phyloP scores from a whole-genome alignment of 441 rosid genomes.

The Rhodomyrtus psidioides region DNA sequence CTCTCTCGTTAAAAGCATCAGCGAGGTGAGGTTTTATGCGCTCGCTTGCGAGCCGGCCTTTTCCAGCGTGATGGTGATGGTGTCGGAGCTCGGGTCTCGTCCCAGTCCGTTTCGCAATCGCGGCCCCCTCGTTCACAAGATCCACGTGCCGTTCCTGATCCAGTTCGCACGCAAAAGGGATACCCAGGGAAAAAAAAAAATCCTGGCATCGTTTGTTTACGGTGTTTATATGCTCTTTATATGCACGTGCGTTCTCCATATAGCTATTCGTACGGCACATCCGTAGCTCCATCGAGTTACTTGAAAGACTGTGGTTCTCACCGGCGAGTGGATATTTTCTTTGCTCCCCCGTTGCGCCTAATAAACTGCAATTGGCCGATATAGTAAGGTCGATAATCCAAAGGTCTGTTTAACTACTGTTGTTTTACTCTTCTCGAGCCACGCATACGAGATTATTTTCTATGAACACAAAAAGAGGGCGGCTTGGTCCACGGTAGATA shows the following conservation, averaged over 20 bases:
- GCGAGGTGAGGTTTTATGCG: background rate
- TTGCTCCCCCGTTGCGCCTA: background rate
- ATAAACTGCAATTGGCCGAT: background rate
- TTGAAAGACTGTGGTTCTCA: background rate
- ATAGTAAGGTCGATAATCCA: background rate
- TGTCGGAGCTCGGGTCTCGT: background rate
- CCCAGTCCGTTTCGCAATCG: background rate
- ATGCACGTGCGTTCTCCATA: no score
- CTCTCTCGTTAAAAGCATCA: background rate
- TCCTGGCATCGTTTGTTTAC: no score
- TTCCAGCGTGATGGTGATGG: no score
- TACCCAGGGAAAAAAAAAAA: background rate
- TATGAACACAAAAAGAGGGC: background rate
- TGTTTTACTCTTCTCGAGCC: conserved; percentile 6
- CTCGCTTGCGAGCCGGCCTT: background rate
- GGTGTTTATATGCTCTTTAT: background rate
- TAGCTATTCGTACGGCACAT: background rate
- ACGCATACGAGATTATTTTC: background rate
- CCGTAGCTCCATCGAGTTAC: background rate
- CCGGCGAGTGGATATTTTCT: background rate
- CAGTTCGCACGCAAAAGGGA: background rate
- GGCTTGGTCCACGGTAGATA: conserved; percentile 17
- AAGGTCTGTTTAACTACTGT: background rate
- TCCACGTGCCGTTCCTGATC: background rate
- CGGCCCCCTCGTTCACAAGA: background rate